A percentile compares a stretch with the other conserved stretches of the same genome.
Evolutionary conservation across 106 monocot species (phyloP).

Genomic region (Amphibolis antarctica): DNA sequence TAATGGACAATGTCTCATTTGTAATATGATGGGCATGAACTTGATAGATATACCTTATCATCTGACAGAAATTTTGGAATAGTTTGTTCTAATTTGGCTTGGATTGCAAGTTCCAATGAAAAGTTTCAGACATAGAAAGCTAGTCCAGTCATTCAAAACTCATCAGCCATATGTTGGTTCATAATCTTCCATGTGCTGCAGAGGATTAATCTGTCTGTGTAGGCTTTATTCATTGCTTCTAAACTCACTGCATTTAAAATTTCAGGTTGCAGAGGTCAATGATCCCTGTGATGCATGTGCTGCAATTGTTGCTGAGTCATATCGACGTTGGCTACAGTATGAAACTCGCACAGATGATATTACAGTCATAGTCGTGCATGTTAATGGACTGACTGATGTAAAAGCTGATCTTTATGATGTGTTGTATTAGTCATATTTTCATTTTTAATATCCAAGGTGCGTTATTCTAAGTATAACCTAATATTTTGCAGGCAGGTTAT

Average conservation of each 20-base stretch:
- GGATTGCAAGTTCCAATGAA: too few species aligned
- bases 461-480: neutral
- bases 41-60: too few species aligned
- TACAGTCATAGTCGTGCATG: constrained; percentile 88
- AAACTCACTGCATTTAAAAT: constrained; percentile 2
- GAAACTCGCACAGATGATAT: constrained; percentile 99
- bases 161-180: too few species aligned
- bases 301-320: constrained; percentile 94
- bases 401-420: constrained; percentile 3
- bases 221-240: neutral
- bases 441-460: neutral
- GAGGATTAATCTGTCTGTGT: too few species aligned
- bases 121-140: too few species aligned
- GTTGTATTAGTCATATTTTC: neutral
- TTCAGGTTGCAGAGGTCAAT: constrained; percentile 83
- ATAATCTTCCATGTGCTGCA: too few species aligned
- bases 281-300: constrained; percentile 99
- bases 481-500: constrained; percentile 34
- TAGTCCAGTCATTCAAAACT: too few species aligned
- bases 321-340: constrained; percentile 93
- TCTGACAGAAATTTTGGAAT: too few species aligned
- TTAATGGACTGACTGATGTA: constrained; percentile 82
- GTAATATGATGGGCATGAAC: too few species aligned
- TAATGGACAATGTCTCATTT: too few species aligned
- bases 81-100: too few species aligned